Base-by-base conservation (phyloP, 306 rosid genomes). In the Canavalia ensiformis region DNA sequence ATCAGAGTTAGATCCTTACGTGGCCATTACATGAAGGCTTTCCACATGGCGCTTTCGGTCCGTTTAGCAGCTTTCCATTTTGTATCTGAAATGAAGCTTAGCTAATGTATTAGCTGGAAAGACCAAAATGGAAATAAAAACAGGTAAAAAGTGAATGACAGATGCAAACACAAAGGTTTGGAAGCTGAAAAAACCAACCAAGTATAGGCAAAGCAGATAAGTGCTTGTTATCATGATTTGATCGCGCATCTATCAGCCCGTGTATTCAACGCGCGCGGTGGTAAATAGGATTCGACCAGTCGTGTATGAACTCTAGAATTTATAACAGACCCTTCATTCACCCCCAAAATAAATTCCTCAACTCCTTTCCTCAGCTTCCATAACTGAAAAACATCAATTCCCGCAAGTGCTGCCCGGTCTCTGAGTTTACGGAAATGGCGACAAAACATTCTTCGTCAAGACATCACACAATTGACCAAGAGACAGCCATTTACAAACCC, bases 381-480 rank as follows among this genome's bases (percentile, higher is more conserved):
- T 82, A 74, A 74, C 84, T 9, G 75, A 73, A 52, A 45, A 51
- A 28, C 5, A 4, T 46, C 11, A 33, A 25, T 2, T 50, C 7
- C 46, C 60, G 4, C 56, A 11, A 47, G 58, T 47, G 9, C 29
- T 47, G 9, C 29, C 49, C 4, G 7, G 50, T 44, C 42, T 13
- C 4, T 54, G n/a, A 30, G 6, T 70, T 6, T 4, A 18, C 0
- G 7, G 18, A 28, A 49, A 86, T 87, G 88, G 78, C 56, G 42
- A 12, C 11, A 6, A 81, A 56, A 64, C 30, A 37, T 64, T 41
- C 30, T 25, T 13, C 4, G 42, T 68, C 11, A 5, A 46, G 5
- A 52, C 76, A 72, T 51, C 3, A 35, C 7, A 84, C 68, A 42
- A 78, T 86, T 68, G 84, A 89, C 31, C 85, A 87, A 39, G 88